Base-by-base conservation (phyloP, 371 early-diverging fungal species). In the Mucor irregularis region DNA sequence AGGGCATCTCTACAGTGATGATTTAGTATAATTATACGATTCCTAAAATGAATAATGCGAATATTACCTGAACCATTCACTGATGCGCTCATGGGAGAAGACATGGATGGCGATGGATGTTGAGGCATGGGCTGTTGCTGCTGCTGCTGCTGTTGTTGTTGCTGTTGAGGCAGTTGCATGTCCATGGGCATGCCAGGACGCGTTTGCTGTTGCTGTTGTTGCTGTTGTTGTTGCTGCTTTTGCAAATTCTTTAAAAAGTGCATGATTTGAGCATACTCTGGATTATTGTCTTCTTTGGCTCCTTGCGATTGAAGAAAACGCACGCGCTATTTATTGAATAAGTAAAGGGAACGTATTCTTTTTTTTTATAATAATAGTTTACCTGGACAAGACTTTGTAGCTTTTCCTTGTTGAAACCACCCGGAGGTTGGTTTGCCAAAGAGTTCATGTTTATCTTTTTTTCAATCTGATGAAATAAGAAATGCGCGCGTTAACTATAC, bases 261-360 rank as follows among this genome's bases (percentile, higher is more conserved):
- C 77, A 88, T 73, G 40, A 88, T 73, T 51, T 83, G 81, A 26
- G 86, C 87, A 64, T 78, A 82, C 59, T 89, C 89, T 21, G 71
- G 74, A 68, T 80, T 85, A 50, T 75, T 87, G 37, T 82, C 80
- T 66, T 88, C 89, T 9, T 81, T 88, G 6, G 83, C 87, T 24
- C 90, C 90, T 31, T 75, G 78, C 9, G 73, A 66, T 60, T 82
- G 74, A 51, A 76, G 56, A n/a, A 62, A 55, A 34, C 62, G 63
- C 28, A 67, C 71, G 58, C 77, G 68, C 77, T 76, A 30, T 42
- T 26, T 10, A 16, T 14, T 19, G 21, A 34, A 29, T 5, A n/a
- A 39, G 11, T 45, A 5, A 45, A 21, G 28, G 31, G 24, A 34
- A 19, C 19, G 22, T 44, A 6, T 50, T 46, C 35, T 14, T 30